A percentile compares a stretch with the other conserved stretches of the same genome.
Evolutionary conservation across 805 yeast species (phyloP).

Genomic region (Yarrowia sp.): DNA sequence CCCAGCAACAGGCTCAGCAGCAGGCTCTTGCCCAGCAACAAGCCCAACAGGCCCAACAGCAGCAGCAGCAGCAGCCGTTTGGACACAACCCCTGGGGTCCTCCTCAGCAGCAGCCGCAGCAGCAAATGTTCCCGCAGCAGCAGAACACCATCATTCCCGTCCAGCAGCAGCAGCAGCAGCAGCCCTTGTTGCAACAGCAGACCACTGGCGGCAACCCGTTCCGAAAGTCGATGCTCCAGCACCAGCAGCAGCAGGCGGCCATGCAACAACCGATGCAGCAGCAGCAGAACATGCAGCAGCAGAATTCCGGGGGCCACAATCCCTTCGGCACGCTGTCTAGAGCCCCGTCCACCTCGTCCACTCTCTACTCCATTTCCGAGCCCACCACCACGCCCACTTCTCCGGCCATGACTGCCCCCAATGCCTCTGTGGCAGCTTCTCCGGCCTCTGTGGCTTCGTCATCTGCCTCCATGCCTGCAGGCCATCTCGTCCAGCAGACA

Average conservation of each 20-base stretch:
- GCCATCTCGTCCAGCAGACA: conserved; percentile 31
- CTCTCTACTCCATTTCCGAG: conserved; percentile 25
- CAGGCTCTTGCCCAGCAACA: conserved; percentile 26
- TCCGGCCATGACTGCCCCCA: conserved; percentile 34
- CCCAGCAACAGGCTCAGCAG: conserved; percentile 28
- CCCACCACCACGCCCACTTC: conserved; percentile 29
- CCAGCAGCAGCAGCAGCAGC: conserved; percentile 5
- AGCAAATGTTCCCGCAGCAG: conserved; percentile 29
- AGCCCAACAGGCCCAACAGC: conserved; percentile 28
- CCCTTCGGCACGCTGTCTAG: conserved; percentile 33
- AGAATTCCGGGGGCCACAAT: background rate
- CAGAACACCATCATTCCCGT: conserved; percentile 9
- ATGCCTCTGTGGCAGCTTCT: conserved; percentile 27
- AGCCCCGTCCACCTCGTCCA: conserved; percentile 30
- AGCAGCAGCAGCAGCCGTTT: conserved; percentile 28
- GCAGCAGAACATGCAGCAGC: conserved; percentile 13
- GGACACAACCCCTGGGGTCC: conserved; percentile 27
- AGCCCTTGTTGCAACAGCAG: conserved; percentile 1
- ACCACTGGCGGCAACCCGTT: background rate
- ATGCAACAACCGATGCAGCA: conserved; percentile 8
- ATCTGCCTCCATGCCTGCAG: conserved; percentile 25
- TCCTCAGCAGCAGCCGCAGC: conserved; percentile 1
- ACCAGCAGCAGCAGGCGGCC: conserved; percentile 8
- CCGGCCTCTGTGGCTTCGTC: conserved; percentile 22
- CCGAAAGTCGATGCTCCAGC: conserved; percentile 3